Conservation (phyloP, 768 basidiomycete genomes). For the Royoungia palumana region DNA sequence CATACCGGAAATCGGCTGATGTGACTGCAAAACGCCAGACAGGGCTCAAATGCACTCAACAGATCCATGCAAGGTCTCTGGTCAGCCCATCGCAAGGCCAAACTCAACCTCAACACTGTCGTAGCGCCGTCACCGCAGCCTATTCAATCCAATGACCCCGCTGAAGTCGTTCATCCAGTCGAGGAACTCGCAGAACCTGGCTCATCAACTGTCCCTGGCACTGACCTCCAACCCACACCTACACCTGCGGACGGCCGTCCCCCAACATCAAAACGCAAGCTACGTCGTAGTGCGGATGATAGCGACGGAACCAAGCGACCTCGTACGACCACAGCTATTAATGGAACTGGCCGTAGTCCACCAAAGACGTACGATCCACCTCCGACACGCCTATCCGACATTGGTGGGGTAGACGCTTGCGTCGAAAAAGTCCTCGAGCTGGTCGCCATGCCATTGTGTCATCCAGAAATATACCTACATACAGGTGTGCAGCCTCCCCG, state of each 20-base stretch:
- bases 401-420: constrained; percentile 84
- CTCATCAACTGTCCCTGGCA: constrained; percentile 9
- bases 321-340: constrained; percentile 33
- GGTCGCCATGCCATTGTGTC: constrained; percentile 92
- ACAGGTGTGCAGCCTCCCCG: constrained; percentile 91
- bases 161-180: constrained; percentile 22
- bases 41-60: constrained; percentile 76
- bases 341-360: constrained; percentile 20
- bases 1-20: no score
- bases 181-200: constrained; percentile 14
- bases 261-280: constrained; percentile 57
- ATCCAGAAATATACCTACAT: constrained; percentile 93
- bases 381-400: constrained; percentile 68
- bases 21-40: constrained; percentile 40
- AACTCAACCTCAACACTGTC: constrained; percentile 60
- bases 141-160: constrained; percentile 16
- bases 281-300: constrained; percentile 45
- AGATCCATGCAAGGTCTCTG: constrained; percentile 78
- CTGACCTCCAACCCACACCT: neutral
- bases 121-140: constrained; percentile 2
- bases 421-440: constrained; percentile 93
- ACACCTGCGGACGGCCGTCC: constrained; percentile 10
- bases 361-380: constrained; percentile 59
- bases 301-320: constrained; percentile 56
- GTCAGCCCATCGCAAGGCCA: constrained; percentile 63